Base-by-base conservation (phyloP, 2,329 filamentous ascomycete species). In the Monosporascus cannonballus region DNA sequence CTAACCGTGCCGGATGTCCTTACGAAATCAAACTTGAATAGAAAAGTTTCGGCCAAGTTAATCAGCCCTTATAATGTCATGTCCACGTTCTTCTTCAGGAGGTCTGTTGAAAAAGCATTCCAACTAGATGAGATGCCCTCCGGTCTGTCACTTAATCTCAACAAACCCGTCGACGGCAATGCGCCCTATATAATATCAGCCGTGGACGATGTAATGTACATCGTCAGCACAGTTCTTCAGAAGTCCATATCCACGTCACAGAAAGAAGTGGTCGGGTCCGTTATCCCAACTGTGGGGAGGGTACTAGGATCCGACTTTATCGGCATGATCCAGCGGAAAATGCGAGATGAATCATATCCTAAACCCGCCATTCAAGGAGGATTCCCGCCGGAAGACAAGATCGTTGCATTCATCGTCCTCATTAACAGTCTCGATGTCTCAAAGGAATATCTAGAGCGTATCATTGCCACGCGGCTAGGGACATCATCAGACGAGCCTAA, bases 121-220 rank as follows among this genome's bases (percentile, higher is more conserved):
- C 93, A 99, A 68, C 76, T 99, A 46, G 94, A 99, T 66, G 95
- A 99, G 68, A 81, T 86, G 20, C 94, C 94, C 0, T 73, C 79
- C 1, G 90, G 90, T 20, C 75, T 99, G 20, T 88, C 89, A 0
- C 76, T 99, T 36, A 90, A 86, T 64, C 77, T 86, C 42, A 85
- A 80, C 63, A 88, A 80, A 64, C 77, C 86, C 3, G 76, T 96
- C 44, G 83, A 87, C 50, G 81, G 85, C 53, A 90, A 91, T 61
- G 82, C 90, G 3, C 94, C 94, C 1, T 95, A 90, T 65, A 96
- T 99, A 63, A 93, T 94, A 44, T 91, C 92, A 2, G 92, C 93
- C 0, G 92, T 99, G 8, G 94, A 99, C 73, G 94, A 96, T 72
- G 91, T 97, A 65, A 97, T 99, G 93, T 99, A 97, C 71, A 96